phyloP scores from a whole-genome alignment of 208 protist species.

The Borovskyia barvae region DNA sequence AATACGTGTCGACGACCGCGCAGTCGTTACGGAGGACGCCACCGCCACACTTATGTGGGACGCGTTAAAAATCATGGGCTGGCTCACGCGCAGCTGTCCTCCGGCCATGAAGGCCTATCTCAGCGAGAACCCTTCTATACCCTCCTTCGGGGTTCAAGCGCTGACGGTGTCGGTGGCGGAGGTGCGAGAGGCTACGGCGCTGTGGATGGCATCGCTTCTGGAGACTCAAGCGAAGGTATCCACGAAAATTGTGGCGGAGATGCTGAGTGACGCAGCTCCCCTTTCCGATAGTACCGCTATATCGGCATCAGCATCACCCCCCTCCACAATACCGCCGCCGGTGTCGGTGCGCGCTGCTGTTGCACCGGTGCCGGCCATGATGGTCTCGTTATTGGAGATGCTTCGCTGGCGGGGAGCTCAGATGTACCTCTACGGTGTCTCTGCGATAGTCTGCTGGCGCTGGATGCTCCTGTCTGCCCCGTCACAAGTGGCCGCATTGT shows the following conservation, averaged over 20 bases:
- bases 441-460: slow-evolving; percentile 46
- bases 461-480: slow-evolving; percentile 50
- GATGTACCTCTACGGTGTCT: slow-evolving; percentile 26
- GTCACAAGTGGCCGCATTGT: slow-evolving; percentile 8
- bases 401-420: slow-evolving; percentile 21
- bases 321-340: no score
- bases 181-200: slow-evolving; percentile 28
- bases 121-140: slow-evolving; percentile 4
- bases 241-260: slow-evolving; percentile 7
- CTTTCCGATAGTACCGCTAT: no score
- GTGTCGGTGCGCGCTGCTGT: no score
- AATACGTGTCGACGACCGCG: neutral
- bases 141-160: slow-evolving; percentile 25
- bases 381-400: slow-evolving; percentile 22
- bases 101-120: slow-evolving; percentile 26
- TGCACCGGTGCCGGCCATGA: neutral
- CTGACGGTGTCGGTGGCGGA: slow-evolving; percentile 40
- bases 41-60: slow-evolving; percentile 29
- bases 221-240: slow-evolving; percentile 23
- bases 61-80: slow-evolving; percentile 20
- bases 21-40: slow-evolving; percentile 1
- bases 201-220: slow-evolving; percentile 29
- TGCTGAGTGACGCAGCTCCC: slow-evolving; percentile 6
- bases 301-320: no score
- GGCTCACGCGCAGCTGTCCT: slow-evolving; percentile 24